These are phyloP conservation scores for Apiospora koreana DNA, from an alignment of 2,329 filamentous ascomycete species.

Conservation along the genomic window DNA sequence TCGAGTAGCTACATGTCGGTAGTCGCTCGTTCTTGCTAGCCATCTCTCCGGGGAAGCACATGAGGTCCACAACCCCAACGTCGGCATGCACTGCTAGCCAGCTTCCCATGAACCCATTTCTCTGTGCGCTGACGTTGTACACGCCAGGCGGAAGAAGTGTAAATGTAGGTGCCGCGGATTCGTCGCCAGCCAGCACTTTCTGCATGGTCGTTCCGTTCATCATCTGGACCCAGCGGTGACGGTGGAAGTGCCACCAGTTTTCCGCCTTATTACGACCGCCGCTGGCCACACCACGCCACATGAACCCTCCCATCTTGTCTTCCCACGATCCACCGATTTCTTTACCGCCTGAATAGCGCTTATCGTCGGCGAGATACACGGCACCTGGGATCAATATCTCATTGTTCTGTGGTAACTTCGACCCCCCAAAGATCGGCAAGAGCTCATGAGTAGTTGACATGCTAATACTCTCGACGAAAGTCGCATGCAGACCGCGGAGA, in stretches of 20 bases:
- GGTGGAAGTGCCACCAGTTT: constrained; percentile 65
- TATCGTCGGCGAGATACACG: constrained; percentile 61
- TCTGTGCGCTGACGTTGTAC: constrained; percentile 34
- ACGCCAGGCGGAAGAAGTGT: constrained; percentile 44
- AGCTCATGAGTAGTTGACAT: constrained; percentile 54
- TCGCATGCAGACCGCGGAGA: constrained; percentile 52
- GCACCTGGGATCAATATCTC: constrained; percentile 66
- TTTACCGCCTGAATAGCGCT: constrained; percentile 57
- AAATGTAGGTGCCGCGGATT: constrained; percentile 44
- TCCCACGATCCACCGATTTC: constrained; percentile 56
- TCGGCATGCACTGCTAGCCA: constrained; percentile 43
- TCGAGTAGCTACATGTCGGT: constrained; percentile 40
- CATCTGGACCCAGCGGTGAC: constrained; percentile 68
- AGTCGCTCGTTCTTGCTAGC: neutral
- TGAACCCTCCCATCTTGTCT: constrained; percentile 52
- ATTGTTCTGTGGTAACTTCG: constrained; percentile 63
- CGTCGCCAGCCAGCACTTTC: constrained; percentile 41
- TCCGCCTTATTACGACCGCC: constrained; percentile 51
- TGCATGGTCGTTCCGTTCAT: constrained; percentile 61
- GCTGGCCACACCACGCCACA: constrained; percentile 67
- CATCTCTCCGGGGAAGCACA: constrained; percentile 35
- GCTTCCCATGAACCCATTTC: constrained; percentile 34
- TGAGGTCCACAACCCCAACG: constrained; percentile 43
- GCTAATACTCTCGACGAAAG: constrained; percentile 56
- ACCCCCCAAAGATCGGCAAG: constrained; percentile 62